These are phyloP conservation scores for Chlamydomonas reinhardtii DNA, from an alignment of 163 green algal genomes.

Conservation along the genomic window DNA sequence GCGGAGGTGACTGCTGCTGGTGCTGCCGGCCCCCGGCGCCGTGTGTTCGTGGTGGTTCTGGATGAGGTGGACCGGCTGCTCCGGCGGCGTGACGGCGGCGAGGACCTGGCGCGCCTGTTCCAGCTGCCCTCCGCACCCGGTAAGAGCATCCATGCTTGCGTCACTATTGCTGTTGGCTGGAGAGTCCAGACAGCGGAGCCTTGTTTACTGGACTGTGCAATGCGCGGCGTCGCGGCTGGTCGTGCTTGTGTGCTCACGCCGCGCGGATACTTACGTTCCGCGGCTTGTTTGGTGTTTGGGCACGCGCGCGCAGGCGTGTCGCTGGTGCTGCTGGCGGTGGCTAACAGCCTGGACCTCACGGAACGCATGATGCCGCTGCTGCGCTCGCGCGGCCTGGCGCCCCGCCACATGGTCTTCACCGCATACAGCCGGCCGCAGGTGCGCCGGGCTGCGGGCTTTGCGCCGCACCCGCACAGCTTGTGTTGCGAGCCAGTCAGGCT, in stretches of 20 bases:
- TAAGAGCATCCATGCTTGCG: not conserved
- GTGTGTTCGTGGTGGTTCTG: conserved; percentile 61
- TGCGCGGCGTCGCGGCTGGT: too few species aligned
- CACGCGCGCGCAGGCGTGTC: conserved; percentile 44
- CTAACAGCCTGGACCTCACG: conserved; percentile 73
- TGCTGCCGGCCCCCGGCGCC: not conserved
- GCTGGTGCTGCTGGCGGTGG: conserved; percentile 65
- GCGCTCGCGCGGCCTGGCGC: conserved; percentile 51
- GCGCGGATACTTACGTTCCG: too few species aligned
- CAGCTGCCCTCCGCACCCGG: conserved; percentile 51
- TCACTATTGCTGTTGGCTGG: not conserved
- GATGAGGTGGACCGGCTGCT: conserved; percentile 72
- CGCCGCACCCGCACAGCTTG: too few species aligned
- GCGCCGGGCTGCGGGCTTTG: too few species aligned
- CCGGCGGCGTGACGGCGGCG: conserved; percentile 35
- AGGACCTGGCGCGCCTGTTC: conserved; percentile 66
- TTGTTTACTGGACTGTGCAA: too few species aligned
- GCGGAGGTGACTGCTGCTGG: not conserved
- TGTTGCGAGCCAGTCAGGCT: too few species aligned
- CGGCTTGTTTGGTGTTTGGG: too few species aligned
- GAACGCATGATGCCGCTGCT: conserved; percentile 71
- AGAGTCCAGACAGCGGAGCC: too few species aligned
- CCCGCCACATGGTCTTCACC: conserved; percentile 65
- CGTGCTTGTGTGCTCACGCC: too few species aligned
- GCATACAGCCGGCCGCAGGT: conserved; percentile 67